Conservation (phyloP, 2,329 filamentous ascomycete genomes). For the Penicillium hesseltinei region DNA sequence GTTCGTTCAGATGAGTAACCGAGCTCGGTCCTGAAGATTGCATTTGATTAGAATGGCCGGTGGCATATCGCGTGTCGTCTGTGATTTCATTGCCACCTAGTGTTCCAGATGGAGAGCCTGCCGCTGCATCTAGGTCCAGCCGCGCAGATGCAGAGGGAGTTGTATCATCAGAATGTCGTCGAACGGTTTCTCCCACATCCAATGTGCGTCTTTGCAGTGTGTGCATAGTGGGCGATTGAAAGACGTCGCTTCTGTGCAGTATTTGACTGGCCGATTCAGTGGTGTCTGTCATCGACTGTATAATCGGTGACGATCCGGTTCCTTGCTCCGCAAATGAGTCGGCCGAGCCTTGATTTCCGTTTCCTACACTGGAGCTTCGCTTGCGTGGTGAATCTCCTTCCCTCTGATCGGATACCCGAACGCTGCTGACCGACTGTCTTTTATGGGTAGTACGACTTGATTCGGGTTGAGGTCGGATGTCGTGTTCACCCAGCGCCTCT, state of each 20-base stretch:
- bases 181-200: constrained; percentile 25
- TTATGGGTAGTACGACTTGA: constrained; percentile 16
- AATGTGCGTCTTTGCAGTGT: constrained; percentile 33
- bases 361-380: constrained; percentile 64
- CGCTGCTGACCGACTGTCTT: constrained; percentile 25
- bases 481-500: constrained; percentile 17
- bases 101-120: neutral
- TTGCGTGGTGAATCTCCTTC: constrained; percentile 29
- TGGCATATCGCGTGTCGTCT: constrained; percentile 16
- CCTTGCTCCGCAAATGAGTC: constrained; percentile 77
- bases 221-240: constrained; percentile 71
- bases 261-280: constrained; percentile 87
- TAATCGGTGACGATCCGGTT: constrained; percentile 67
- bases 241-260: constrained; percentile 80
- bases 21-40: constrained; percentile 21
- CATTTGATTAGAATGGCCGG: constrained; percentile 28
- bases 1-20: constrained; percentile 56
- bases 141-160: constrained; percentile 31
- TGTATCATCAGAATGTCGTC: constrained; percentile 37
- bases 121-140: constrained; percentile 18
- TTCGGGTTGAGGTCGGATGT: constrained; percentile 17
- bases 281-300: constrained; percentile 70
- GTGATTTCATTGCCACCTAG: constrained; percentile 8
- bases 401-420: constrained; percentile 11
- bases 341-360: constrained; percentile 61